Evolutionary conservation across 352 stramenopile species (phyloP).

Genomic region (Phytophthora lateralis): DNA sequence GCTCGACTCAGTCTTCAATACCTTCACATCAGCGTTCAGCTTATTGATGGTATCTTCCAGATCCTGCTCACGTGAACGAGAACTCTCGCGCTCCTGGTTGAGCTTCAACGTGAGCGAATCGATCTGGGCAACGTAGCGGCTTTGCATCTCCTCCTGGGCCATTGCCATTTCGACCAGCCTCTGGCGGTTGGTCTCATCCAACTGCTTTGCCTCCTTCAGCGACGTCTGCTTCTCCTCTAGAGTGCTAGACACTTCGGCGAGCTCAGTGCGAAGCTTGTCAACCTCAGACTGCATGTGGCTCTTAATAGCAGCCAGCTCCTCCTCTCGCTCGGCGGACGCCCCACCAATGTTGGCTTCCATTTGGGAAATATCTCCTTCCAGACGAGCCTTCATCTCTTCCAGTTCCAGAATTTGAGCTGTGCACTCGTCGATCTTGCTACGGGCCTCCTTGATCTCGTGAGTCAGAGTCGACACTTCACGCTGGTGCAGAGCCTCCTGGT

Average conservation of each 20-base stretch:
- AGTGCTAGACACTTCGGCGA: slow-evolving; percentile 31
- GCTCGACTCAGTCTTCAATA: slow-evolving; percentile 40
- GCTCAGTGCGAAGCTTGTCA: slow-evolving; percentile 33
- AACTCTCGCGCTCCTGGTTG: slow-evolving; percentile 52
- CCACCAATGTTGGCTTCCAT: slow-evolving; percentile 45
- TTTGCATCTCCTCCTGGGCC: slow-evolving; percentile 52
- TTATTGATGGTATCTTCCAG: slow-evolving; percentile 39
- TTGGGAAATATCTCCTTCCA: slow-evolving; percentile 47
- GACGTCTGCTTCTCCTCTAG: slow-evolving; percentile 42
- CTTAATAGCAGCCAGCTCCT: slow-evolving; percentile 31
- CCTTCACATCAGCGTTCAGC: slow-evolving; percentile 42
- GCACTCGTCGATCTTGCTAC: slow-evolving; percentile 41
- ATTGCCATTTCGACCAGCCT: slow-evolving; percentile 49
- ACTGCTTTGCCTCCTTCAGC: slow-evolving; percentile 40
- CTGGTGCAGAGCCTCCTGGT: slow-evolving; percentile 37
- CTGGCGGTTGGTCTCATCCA: slow-evolving; percentile 43
- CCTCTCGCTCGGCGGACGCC: slow-evolving; percentile 35
- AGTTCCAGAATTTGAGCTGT: slow-evolving; percentile 42
- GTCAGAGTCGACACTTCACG: slow-evolving; percentile 45
- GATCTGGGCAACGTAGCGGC: slow-evolving; percentile 43
- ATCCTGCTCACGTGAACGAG: slow-evolving; percentile 46
- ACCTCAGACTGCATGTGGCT: slow-evolving; percentile 36
- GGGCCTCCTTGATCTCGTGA: slow-evolving; percentile 53
- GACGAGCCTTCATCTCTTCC: slow-evolving; percentile 38
- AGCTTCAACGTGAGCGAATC: slow-evolving; percentile 48